Conservation (phyloP, 169 alveolate species). For the Plasmodium billcollinsi region DNA sequence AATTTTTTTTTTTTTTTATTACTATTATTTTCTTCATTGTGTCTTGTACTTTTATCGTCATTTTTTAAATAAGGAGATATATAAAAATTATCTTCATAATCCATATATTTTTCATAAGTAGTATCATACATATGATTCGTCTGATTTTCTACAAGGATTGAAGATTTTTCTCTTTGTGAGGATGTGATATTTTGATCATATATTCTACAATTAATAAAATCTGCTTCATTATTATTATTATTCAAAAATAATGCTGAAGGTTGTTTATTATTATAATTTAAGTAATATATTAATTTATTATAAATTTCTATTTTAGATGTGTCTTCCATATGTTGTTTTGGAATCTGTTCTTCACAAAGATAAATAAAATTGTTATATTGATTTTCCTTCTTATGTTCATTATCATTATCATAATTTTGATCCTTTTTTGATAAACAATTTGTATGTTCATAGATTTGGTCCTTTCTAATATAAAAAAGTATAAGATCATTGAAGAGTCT, state of each 20-base stretch:
- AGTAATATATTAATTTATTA: conserved; percentile 21
- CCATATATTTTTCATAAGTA: not conserved
- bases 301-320: conserved; percentile 3
- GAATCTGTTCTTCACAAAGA: not conserved
- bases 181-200: no score
- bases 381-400: conserved; percentile 8
- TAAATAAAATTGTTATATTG: not conserved
- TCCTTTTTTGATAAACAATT: not conserved
- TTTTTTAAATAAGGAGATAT: not conserved
- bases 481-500: conserved; percentile 38
- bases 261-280: not conserved
- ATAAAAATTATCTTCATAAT: conserved; percentile 2
- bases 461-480: conserved; percentile 37
- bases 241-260: no score
- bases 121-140: no score
- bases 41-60: not conserved
- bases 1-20: conserved; percentile 4
- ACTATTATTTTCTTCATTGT: not conserved
- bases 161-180: no score
- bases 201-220: no score
- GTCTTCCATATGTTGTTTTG: not conserved
- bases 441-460: not conserved
- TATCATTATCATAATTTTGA: not conserved
- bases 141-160: no score
- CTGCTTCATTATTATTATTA: no score